These are phyloP conservation scores for Dioszegia hungarica DNA, from an alignment of 768 basidiomycete genomes.

Conservation along the genomic window DNA sequence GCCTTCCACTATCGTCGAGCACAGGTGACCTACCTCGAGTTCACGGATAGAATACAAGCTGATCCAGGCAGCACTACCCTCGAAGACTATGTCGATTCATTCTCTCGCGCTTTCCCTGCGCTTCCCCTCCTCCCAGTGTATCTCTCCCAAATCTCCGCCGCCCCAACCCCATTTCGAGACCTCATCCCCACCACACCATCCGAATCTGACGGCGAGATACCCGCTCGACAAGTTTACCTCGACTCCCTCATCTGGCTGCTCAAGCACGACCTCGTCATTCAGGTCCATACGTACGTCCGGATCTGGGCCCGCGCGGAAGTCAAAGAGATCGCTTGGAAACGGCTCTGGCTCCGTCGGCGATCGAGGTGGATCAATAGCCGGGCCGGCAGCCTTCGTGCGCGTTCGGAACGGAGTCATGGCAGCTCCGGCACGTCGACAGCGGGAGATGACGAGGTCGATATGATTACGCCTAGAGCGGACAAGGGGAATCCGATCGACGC, in stretches of 20 bases:
- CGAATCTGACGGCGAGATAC: neutral
- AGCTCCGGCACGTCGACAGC: neutral
- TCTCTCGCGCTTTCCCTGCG: conserved; percentile 17
- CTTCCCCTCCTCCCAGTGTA: conserved; percentile 53
- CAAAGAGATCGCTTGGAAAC: conserved; percentile 61
- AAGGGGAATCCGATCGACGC: conserved; percentile 16
- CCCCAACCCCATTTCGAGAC: conserved; percentile 66
- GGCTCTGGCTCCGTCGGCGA: conserved; percentile 33
- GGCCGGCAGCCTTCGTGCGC: neutral
- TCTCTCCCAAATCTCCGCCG: conserved; percentile 68
- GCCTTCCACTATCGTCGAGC: conserved; percentile 51
- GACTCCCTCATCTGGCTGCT: conserved; percentile 89
- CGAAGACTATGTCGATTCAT: conserved; percentile 44
- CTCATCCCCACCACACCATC: conserved; percentile 54
- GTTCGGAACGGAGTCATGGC: neutral
- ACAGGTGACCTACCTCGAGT: conserved; percentile 31
- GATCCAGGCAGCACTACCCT: conserved; percentile 53
- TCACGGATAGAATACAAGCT: neutral
- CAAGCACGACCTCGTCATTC: conserved; percentile 75
- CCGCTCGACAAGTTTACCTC: conserved; percentile 64
- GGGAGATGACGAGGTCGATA: conserved; percentile 9
- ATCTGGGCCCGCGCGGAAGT: conserved; percentile 71
- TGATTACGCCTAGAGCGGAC: conserved; percentile 22
- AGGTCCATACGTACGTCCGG: conserved; percentile 78
- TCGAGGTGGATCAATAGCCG: conserved; percentile 25